Evolutionary conservation across 2,329 filamentous ascomycete genomes (phyloP), one percentile per base, ranked within the genome.

Genomic region (Seiridium cupressi): DNA sequence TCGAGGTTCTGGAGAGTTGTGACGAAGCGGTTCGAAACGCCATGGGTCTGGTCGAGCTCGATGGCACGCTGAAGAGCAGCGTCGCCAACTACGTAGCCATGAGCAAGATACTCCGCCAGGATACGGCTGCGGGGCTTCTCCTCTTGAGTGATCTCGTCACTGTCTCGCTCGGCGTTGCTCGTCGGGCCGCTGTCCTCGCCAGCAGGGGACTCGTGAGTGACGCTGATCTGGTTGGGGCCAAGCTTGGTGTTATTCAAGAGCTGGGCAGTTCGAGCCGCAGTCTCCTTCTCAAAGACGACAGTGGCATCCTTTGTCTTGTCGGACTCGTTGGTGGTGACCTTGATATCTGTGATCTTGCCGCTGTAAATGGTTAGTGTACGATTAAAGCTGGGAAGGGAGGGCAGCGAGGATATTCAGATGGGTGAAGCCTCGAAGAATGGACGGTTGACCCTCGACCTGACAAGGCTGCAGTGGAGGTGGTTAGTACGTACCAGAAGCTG

Each of bases 201-300:
- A 65, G 88, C 89, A 64, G 18, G 18, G 2, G 89, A 81, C 55
- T 85, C 84, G 65, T 87, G 84, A 48, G 89, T 85, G 54, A 93
- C 85, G 60, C 86, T 83, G 73, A 99, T 96, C 72, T 95, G 88
- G 66, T 93, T 92, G 61, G 89, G 80, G 64, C 93, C 93, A 55
- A 99, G 90, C 78, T 96, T 91, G 57, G 95, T 99, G 83, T 97
- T 96, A 80, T 98, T 94, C 65, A 99, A 89, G 61, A 99, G 90
- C 46, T 97, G 90, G 34, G 95, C 95, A 31, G 95, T 99, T 83
- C 97, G 97, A 62, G 94, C 93, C 55, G 95, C 95, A 11, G 94
- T 96, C 75, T 94, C 89, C 82, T 97, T 97, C 79, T 98, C 95
- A 72, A 99, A 99, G 57, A 88, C 93, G 64, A 99, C 93, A n/a